Conservation (phyloP, 768 basidiomycete species). For the Tylopilus plumbeoviolaceoides region DNA sequence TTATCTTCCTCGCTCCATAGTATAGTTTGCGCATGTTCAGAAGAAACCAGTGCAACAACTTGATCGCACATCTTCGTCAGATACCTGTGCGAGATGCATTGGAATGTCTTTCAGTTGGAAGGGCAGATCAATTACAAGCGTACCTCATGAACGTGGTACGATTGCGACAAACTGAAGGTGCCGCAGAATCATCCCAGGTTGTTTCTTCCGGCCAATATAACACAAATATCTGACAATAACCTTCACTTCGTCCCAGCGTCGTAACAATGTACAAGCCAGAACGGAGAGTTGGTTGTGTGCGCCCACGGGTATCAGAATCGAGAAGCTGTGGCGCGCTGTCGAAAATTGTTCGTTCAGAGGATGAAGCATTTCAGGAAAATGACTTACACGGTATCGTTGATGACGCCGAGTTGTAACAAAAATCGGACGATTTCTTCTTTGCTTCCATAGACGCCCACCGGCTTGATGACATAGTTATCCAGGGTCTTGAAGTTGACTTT, state of each 20-base stretch:
- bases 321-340: conserved; percentile 16
- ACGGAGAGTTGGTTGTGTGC: conserved; percentile 14
- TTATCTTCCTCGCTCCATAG: conserved; percentile 40
- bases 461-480: conserved; percentile 43
- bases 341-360: no score
- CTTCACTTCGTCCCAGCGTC: neutral
- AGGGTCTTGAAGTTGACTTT: conserved; percentile 53
- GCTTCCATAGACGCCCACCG: conserved; percentile 56
- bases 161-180: conserved; percentile 44
- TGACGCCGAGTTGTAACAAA: conserved; percentile 32
- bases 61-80: conserved; percentile 61
- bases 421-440: conserved; percentile 47
- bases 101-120: neutral
- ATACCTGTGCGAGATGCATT: conserved; percentile 37
- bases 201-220: conserved; percentile 61
- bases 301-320: conserved; percentile 5
- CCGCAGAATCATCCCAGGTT: conserved; percentile 53
- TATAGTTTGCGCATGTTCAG: conserved; percentile 42
- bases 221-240: conserved; percentile 35
- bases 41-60: conserved; percentile 47
- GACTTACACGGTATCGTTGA: conserved; percentile 41
- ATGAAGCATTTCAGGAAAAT: neutral
- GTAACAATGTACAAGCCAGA: conserved; percentile 22
- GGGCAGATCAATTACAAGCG: neutral
- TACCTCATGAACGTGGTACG: conserved; percentile 62